A percentile compares a stretch with the other conserved stretches of the same genome.
These are phyloP conservation scores for Vicia villosa DNA, from an alignment of 306 rosid genomes.

Conservation along the genomic window DNA sequence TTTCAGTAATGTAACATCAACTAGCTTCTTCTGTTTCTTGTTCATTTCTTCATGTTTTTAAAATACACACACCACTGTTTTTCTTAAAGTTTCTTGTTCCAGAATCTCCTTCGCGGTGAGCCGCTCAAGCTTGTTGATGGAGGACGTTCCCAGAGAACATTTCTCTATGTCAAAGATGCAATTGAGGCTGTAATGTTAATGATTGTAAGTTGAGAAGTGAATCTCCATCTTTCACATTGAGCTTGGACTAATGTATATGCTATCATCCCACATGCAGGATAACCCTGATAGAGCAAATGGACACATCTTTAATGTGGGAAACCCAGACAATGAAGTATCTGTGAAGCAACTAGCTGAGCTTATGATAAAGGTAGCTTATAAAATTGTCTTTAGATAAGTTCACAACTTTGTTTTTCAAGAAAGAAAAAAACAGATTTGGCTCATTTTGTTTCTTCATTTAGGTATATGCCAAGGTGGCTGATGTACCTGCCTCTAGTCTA, in stretches of 20 bases:
- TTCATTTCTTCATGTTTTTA: constrained; percentile 7
- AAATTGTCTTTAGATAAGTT: not conserved
- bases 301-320: constrained; percentile 80
- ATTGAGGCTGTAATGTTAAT: constrained; percentile 82
- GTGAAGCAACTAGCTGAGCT: constrained; percentile 82
- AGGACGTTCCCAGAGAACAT: constrained; percentile 79
- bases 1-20: constrained; percentile 65
- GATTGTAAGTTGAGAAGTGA: constrained; percentile 58
- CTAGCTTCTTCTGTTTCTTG: constrained; percentile 22
- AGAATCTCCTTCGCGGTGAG: constrained; percentile 84
- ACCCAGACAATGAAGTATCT: constrained; percentile 81
- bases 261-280: constrained; percentile 53
- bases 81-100: constrained; percentile 43
- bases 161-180: constrained; percentile 78
- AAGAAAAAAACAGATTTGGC: not conserved
- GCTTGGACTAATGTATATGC: constrained; percentile 24
- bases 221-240: not conserved
- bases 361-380: constrained; percentile 65
- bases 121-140: constrained; percentile 95
- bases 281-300: constrained; percentile 84
- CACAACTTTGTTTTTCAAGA: not conserved
- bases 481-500: constrained; percentile 56
- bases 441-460: constrained; percentile 25
- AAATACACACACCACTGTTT: not conserved
- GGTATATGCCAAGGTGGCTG: constrained; percentile 78